Percentiles rank a stretch among this genome's conserved stretches.
These are phyloP conservation scores for Glomus cerebriforme DNA, from an alignment of 192 early-diverging fungal genomes.

Conservation along the genomic window DNA sequence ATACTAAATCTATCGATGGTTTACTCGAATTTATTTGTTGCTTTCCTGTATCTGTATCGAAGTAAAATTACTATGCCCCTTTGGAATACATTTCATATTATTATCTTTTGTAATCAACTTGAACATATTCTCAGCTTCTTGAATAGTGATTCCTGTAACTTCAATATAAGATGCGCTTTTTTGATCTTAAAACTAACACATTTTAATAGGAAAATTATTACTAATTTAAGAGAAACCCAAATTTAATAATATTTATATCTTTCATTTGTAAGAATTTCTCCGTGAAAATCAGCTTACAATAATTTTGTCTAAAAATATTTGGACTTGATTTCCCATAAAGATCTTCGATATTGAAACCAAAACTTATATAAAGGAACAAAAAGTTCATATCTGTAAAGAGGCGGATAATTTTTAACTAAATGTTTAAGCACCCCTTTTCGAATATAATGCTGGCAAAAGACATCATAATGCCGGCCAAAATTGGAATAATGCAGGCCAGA, in stretches of 20 bases:
- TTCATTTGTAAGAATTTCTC: conserved; percentile 69
- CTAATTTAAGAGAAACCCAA: background rate
- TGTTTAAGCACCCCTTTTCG: background rate
- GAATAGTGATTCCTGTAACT: conserved; percentile 75
- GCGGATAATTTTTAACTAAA: background rate
- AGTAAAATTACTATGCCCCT: conserved; percentile 68
- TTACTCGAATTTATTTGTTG: conserved; percentile 74
- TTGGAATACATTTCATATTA: conserved; percentile 67
- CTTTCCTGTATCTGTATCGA: conserved; percentile 68
- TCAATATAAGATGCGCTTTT: conserved; percentile 80
- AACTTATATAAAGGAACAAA: conserved; percentile 75
- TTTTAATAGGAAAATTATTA: background rate
- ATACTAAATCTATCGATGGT: conserved; percentile 55
- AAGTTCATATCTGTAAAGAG: conserved; percentile 45
- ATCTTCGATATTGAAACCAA: conserved; percentile 74
- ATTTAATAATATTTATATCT: background rate
- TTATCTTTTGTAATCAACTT: conserved; percentile 70
- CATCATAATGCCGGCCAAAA: no score
- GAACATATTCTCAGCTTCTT: conserved; percentile 89
- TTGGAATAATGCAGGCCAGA: no score
- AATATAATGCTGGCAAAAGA: background rate
- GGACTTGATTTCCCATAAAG: conserved; percentile 50
- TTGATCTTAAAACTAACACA: conserved; percentile 64
- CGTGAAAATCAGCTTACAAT: conserved; percentile 85
- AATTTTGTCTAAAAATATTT: conserved; percentile 50